Evolutionary conservation across 2,329 filamentous ascomycete genomes (phyloP).

Genomic region (Bipolaris sorokiniana): DNA sequence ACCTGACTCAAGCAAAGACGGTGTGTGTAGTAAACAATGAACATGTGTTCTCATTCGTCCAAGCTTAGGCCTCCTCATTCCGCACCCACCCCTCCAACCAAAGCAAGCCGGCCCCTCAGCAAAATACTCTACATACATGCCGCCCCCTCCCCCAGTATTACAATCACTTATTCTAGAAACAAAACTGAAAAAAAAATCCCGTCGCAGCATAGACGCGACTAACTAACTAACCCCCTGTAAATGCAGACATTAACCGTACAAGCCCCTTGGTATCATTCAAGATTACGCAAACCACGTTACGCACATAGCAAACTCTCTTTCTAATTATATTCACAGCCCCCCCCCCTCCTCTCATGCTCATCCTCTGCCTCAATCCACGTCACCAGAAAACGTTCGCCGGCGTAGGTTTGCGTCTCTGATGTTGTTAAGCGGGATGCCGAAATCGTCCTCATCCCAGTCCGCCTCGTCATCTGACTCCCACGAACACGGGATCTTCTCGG

Average conservation of each 20-base stretch:
- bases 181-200: slow-evolving; percentile 12
- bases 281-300: slow-evolving; percentile 17
- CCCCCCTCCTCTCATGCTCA: not conserved
- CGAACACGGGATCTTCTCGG: slow-evolving; percentile 56
- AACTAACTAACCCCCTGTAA: slow-evolving; percentile 23
- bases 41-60: slow-evolving; percentile 11
- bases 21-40: slow-evolving; percentile 4
- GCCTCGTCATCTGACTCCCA: slow-evolving; percentile 64
- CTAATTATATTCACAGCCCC: slow-evolving; percentile 3
- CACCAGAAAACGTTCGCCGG: slow-evolving; percentile 32
- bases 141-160: slow-evolving; percentile 14
- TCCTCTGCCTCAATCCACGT: slow-evolving; percentile 30
- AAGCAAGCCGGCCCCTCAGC: slow-evolving; percentile 5
- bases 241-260: slow-evolving; percentile 27
- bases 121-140: not conserved
- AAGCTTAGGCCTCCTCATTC: not conserved
- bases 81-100: not conserved
- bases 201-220: slow-evolving; percentile 24
- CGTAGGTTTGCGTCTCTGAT: slow-evolving; percentile 30
- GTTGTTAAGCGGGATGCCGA: slow-evolving; percentile 56
- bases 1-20: slow-evolving; percentile 10
- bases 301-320: slow-evolving; percentile 5
- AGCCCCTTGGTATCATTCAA: slow-evolving; percentile 28
- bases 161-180: slow-evolving; percentile 21
- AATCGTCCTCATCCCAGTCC: slow-evolving; percentile 62